phyloP scores from a whole-genome alignment of 352 stramenopile genomes.

The Phytophthora fragariae region DNA sequence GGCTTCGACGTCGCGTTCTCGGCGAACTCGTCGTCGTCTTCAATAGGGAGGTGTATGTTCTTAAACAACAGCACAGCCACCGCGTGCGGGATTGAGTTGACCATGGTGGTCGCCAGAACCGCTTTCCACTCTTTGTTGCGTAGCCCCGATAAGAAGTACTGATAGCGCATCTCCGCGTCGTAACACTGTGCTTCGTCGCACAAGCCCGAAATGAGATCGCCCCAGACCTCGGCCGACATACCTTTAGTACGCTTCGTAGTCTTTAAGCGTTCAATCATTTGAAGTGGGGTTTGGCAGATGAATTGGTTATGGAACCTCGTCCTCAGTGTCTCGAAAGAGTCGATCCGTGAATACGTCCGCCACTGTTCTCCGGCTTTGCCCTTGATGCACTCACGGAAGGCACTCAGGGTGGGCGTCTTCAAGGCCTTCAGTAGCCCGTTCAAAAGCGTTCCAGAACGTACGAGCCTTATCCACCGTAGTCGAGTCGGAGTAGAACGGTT shows the following conservation, averaged over 20 bases:
- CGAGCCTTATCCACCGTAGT: no score
- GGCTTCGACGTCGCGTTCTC: no score
- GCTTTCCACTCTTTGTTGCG: conserved; percentile 1
- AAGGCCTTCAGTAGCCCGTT: no score
- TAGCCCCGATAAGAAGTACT: not conserved
- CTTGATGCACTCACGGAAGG: no score
- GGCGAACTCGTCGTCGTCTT: no score
- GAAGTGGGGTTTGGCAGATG: not conserved
- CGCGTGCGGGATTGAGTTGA: not conserved
- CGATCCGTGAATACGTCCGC: conserved; percentile 11
- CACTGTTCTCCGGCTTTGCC: not conserved
- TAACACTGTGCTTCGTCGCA: not conserved
- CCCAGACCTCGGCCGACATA: no score
- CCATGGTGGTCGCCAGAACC: not conserved
- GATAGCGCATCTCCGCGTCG: not conserved
- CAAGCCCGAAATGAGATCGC: not conserved
- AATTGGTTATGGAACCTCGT: not conserved
- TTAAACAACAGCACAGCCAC: not conserved
- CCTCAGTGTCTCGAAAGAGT: not conserved
- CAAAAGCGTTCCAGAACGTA: no score
- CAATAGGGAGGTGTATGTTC: no score
- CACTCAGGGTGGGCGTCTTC: no score
- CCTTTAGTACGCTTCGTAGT: no score
- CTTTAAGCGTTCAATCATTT: conserved; percentile 1
- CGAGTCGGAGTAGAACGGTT: no score